Base-by-base conservation (phyloP, 1,284 basidiomycete species). In the Xerocomus nothofagi region DNA sequence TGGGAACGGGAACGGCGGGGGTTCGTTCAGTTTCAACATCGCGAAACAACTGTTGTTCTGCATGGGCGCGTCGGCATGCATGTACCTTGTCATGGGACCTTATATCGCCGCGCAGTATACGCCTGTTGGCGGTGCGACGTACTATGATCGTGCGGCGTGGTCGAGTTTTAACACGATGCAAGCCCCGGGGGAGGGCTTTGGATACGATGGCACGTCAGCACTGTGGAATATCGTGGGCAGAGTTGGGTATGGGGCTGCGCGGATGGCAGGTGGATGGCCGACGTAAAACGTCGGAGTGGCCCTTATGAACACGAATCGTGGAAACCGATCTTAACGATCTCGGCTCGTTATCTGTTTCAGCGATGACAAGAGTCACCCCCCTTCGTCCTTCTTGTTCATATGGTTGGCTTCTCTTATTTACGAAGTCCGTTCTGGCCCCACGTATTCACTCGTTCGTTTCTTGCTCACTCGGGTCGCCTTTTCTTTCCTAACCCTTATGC, bases 101-200 rank as follows among this genome's bases (percentile, higher is more conserved):
- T 78, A 81, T 47, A 72, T 83, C 57, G 74, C 75, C n/a, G 78
- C 78, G 7, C 78, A 79, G 50, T 79, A 83, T 49, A 68, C 58
- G 18, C 61, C 71, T 31, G 71, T 82, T 3, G 83, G 84, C 0
- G 86, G 86, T n/a, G 74, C 83, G 34, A 85, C 82, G 14, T 82
- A 82, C 56, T 84, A 87, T 58, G 88, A 91, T 60, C 81, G 88
- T n/a, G 75, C 78, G 9, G 84, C 85, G 23, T 91, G 88, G 88
- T 74, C 75, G 46, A 82, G 81, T 63, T 89, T 88, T 71, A 91
- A 91, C 60, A 71, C 77, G 9, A 77, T 90, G 68, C 79, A 80
- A 49, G 79, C 76, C 8, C 74, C 74, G 2, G 85, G 84, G 0
- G 87, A 89, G 61, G 86, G 86, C 26, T 83, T 85, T 58, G 66